phyloP scores from a whole-genome alignment of 2,329 filamentous ascomycete genomes.

The Pseudopyrenochaeta lycopersici region DNA sequence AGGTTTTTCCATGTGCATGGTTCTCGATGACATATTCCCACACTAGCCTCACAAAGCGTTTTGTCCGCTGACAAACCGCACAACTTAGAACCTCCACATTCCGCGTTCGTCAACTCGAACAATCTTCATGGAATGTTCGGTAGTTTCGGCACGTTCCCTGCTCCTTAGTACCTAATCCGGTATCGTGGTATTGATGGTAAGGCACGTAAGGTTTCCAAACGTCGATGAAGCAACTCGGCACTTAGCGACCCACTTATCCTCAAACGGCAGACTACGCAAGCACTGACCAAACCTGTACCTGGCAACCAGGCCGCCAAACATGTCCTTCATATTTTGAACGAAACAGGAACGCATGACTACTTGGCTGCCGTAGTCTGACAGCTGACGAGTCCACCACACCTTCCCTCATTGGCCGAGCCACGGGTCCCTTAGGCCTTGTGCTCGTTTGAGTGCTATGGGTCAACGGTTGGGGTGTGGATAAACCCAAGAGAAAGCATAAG shows the following conservation, averaged over 20 bases:
- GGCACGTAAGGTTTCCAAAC: conserved; percentile 40
- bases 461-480: conserved; percentile 1
- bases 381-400: conserved; percentile 8
- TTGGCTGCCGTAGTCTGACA: conserved; percentile 23
- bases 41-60: no score
- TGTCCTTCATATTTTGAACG: conserved; percentile 4
- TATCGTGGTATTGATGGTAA: conserved; percentile 12
- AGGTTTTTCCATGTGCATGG: no score
- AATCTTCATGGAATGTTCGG: not conserved
- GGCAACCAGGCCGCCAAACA: conserved; percentile 26
- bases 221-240: conserved; percentile 30
- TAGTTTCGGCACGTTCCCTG: not conserved
- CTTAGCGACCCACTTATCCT: conserved; percentile 30
- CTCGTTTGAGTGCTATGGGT: conserved; percentile 19
- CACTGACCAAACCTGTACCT: conserved; percentile 7
- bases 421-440: conserved; percentile 17
- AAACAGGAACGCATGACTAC: conserved; percentile 18
- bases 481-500: conserved; percentile 8
- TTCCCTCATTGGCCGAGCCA: conserved; percentile 14
- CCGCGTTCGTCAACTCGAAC: no score
- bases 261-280: conserved; percentile 31
- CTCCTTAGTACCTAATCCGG: not conserved
- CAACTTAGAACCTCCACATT: no score
- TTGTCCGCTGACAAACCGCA: no score
- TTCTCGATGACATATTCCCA: no score